Evolutionary conservation across 2,329 filamentous ascomycete species (phyloP).

Genomic region (Chlorencoelia australis): DNA sequence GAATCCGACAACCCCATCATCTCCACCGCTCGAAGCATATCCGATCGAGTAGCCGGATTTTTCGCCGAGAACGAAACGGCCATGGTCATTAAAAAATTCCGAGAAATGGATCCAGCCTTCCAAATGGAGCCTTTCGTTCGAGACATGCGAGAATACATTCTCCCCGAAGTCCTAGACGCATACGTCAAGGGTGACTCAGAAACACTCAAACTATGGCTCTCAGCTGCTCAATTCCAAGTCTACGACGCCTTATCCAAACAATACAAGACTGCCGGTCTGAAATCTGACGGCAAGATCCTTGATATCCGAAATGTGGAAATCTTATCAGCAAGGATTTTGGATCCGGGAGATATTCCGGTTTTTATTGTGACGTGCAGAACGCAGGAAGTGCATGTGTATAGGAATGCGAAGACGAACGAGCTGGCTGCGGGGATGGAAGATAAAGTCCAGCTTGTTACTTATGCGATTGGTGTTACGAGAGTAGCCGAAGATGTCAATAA

Average conservation of each 20-base stretch:
- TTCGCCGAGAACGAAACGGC: slow-evolving; percentile 98
- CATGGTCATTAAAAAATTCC: slow-evolving; percentile 95
- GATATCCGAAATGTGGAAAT: slow-evolving; percentile 95
- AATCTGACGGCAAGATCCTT: slow-evolving; percentile 88
- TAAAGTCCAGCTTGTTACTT: slow-evolving; percentile 95
- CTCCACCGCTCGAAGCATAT: slow-evolving; percentile 80
- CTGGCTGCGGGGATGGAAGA: slow-evolving; percentile 97
- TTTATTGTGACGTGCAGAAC: slow-evolving; percentile 96
- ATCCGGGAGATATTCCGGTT: slow-evolving; percentile 81
- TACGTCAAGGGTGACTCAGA: slow-evolving; percentile 95
- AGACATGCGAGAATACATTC: slow-evolving; percentile 94
- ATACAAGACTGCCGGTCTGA: slow-evolving; percentile 85
- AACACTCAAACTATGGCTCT: slow-evolving; percentile 89
- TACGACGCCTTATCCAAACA: slow-evolving; percentile 96
- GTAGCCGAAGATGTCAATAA: slow-evolving; percentile 94
- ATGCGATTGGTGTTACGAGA: slow-evolving; percentile 91
- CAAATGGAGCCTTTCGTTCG: slow-evolving; percentile 90
- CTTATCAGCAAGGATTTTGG: slow-evolving; percentile 66
- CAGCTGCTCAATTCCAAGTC: slow-evolving; percentile 89
- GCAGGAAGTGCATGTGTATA: slow-evolving; percentile 95
- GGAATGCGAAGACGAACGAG: slow-evolving; percentile 79
- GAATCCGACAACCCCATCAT: slow-evolving; percentile 97
- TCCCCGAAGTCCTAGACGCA: slow-evolving; percentile 92
- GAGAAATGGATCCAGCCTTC: slow-evolving; percentile 89
- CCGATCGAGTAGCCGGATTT: slow-evolving; percentile 85